Evolutionary conservation across 306 rosid species (phyloP).

Genomic region (Acacia acuminata): DNA sequence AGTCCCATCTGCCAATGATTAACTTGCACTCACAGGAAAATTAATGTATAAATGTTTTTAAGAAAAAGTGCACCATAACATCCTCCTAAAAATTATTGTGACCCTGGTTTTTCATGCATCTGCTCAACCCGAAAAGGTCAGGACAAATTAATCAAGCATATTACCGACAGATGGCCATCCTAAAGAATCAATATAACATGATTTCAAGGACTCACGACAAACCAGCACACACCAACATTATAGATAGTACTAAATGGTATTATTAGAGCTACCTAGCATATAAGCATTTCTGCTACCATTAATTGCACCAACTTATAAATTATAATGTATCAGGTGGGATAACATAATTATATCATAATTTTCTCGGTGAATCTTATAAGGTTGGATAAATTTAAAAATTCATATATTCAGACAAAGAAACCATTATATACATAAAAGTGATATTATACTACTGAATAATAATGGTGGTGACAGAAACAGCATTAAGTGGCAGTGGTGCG

Average conservation of each 20-base stretch:
- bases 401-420: background rate
- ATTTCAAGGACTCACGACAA: background rate
- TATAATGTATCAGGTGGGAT: background rate
- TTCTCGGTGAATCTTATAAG: background rate
- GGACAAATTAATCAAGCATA: constrained; percentile 14
- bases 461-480: background rate
- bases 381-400: background rate
- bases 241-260: background rate
- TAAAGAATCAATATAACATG: background rate
- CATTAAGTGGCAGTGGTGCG: background rate
- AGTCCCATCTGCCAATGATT: constrained; percentile 83
- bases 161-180: background rate
- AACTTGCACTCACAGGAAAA: constrained; percentile 29
- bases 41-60: background rate
- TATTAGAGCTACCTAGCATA: background rate
- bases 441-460: background rate
- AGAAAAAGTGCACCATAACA: constrained; percentile 14
- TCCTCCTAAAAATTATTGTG: constrained; percentile 11
- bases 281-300: background rate
- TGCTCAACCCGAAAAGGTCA: constrained; percentile 15
- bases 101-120: constrained; percentile 30
- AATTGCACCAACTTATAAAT: background rate
- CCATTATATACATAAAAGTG: background rate
- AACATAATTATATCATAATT: background rate
- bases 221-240: background rate